Conservation (phyloP, 805 yeast genomes). For the Kregervanrija fluxuum region DNA sequence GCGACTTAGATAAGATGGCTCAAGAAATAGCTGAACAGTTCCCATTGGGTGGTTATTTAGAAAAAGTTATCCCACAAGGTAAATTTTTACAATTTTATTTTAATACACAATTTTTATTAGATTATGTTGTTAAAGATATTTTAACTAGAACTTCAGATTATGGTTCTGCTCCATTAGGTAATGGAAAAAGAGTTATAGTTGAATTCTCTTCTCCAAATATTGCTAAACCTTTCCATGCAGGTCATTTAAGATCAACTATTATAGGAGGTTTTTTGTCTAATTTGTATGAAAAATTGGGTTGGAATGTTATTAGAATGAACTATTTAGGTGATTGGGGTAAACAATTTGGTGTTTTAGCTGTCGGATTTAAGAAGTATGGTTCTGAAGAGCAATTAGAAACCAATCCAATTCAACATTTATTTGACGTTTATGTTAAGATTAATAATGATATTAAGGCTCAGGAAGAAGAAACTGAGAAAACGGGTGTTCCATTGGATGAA, state of each 20-base stretch:
- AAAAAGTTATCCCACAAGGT: constrained; percentile 74
- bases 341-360: constrained; percentile 93
- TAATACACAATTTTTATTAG: constrained; percentile 55
- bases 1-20: constrained; percentile 72
- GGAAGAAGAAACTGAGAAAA: constrained; percentile 44
- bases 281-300: constrained; percentile 83
- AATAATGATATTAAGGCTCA: constrained; percentile 70
- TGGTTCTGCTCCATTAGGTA: constrained; percentile 73
- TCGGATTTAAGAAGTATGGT: constrained; percentile 87
- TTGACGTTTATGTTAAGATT: constrained; percentile 84
- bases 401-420: constrained; percentile 92
- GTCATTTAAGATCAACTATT: constrained; percentile 94
- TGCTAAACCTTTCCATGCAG: constrained; percentile 99
- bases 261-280: constrained; percentile 94
- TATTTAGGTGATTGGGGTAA: constrained; percentile 99
- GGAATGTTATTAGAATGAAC: constrained; percentile 88
- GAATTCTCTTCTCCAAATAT: constrained; percentile 98
- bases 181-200: constrained; percentile 61
- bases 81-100: constrained; percentile 88
- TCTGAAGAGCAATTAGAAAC: constrained; percentile 56
- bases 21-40: constrained; percentile 72
- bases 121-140: constrained; percentile 63
- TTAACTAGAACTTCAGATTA: constrained; percentile 52
- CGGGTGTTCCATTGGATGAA: constrained; percentile 42
- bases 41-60: constrained; percentile 63